These are phyloP conservation scores for Chaetomium sp. DNA, from an alignment of 2,329 filamentous ascomycete species.

Conservation along the genomic window DNA sequence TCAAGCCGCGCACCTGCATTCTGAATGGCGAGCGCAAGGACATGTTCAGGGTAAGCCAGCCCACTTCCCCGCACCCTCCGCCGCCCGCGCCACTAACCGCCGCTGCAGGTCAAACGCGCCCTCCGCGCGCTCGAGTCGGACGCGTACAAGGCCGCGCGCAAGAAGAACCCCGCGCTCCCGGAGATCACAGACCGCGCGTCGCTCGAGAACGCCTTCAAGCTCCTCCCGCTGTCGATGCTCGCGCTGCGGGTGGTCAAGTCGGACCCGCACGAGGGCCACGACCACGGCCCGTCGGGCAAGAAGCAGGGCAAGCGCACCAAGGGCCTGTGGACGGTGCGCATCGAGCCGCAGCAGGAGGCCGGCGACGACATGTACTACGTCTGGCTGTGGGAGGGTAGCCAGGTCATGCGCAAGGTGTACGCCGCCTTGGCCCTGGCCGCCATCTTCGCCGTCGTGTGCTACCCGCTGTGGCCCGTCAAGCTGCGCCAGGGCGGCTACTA, in stretches of 20 bases:
- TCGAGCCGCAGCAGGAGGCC: conserved; percentile 94
- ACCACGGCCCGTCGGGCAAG: conserved; percentile 55
- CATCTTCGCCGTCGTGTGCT: conserved; percentile 89
- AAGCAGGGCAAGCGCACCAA: conserved; percentile 88
- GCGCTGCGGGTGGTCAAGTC: conserved; percentile 86
- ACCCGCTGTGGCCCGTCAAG: conserved; percentile 93
- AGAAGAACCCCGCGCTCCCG: conserved; percentile 87
- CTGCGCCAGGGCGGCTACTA: conserved; percentile 96
- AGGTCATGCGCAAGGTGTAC: conserved; percentile 92
- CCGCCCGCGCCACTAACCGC: conserved; percentile 23
- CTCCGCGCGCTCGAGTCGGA: conserved; percentile 87
- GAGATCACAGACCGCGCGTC: conserved; percentile 84
- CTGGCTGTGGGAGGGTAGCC: conserved; percentile 93
- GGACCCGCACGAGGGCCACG: conserved; percentile 75
- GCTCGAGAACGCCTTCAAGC: conserved; percentile 91
- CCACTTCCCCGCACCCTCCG: background rate
- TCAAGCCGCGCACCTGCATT: conserved; percentile 90
- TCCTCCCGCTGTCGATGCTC: conserved; percentile 90
- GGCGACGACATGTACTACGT: conserved; percentile 89
- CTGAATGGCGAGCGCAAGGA: conserved; percentile 96
- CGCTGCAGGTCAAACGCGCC: conserved; percentile 82
- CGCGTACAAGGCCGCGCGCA: conserved; percentile 84
- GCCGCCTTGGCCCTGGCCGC: conserved; percentile 77
- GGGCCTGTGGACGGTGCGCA: conserved; percentile 92
- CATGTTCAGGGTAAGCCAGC: conserved; percentile 73